A percentile compares a stretch with the other conserved stretches of the same genome.
Conservation (phyloP, 129 eudicot species). For the Silybum marianum region DNA sequence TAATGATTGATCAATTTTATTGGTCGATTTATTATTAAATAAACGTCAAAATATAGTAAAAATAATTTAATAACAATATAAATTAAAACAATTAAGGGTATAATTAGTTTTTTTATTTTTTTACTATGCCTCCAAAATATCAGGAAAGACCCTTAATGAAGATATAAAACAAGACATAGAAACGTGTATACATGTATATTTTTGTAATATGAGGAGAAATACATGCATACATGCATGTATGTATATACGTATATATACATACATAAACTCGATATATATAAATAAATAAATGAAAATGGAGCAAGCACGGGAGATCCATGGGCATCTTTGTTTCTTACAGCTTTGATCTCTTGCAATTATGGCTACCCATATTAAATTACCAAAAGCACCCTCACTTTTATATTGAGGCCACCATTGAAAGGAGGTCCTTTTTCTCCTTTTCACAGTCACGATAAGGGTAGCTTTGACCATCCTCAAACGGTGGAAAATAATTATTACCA, state of each 20-base stretch:
- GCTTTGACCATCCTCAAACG: slow-evolving; percentile 55
- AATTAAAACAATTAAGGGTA: too few species aligned
- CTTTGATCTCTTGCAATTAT: slow-evolving; percentile 33
- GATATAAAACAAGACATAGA: neutral
- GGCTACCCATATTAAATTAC: slow-evolving; percentile 30
- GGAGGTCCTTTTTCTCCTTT: slow-evolving; percentile 37
- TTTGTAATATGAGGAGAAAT: neutral
- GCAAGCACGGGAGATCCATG: slow-evolving; percentile 55
- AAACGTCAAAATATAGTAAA: too few species aligned
- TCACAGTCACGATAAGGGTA: slow-evolving; percentile 46
- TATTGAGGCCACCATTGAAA: slow-evolving; percentile 42
- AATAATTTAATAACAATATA: too few species aligned
- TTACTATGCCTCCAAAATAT: too few species aligned
- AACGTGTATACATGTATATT: neutral
- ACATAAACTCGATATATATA: neutral
- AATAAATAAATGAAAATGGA: slow-evolving; percentile 15
- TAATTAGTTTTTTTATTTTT: too few species aligned
- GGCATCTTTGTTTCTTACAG: slow-evolving; percentile 32
- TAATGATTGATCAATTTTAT: too few species aligned
- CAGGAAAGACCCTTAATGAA: too few species aligned
- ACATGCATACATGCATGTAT: neutral
- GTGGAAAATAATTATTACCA: slow-evolving; percentile 26
- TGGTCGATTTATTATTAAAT: too few species aligned
- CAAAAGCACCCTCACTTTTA: slow-evolving; percentile 45
- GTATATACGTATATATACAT: neutral